Evolutionary conservation across 139 green algal genomes (phyloP).

Genomic region (Ettlia oleoabundans): DNA sequence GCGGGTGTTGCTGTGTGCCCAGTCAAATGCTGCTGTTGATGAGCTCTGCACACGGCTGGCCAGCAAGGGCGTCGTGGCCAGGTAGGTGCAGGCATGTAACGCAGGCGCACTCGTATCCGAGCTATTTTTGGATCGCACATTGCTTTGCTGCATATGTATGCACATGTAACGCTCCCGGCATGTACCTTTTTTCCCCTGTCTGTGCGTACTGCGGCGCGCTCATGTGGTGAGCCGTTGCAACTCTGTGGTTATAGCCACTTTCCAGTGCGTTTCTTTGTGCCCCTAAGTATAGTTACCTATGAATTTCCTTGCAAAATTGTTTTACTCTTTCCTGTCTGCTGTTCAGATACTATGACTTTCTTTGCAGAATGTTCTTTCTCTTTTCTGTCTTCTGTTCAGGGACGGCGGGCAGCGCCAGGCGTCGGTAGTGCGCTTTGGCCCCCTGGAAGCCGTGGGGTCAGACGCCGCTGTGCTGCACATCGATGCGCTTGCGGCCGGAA

Average conservation of each 20-base stretch:
- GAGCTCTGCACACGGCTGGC: conserved; percentile 92
- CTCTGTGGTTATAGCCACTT: too few species aligned
- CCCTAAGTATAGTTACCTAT: too few species aligned
- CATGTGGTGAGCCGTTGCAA: too few species aligned
- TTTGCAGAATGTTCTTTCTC: background rate
- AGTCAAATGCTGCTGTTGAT: conserved; percentile 93
- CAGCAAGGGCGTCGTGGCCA: conserved; percentile 61
- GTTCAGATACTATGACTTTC: background rate
- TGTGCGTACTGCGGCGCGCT: too few species aligned
- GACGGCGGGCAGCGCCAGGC: conserved; percentile 4
- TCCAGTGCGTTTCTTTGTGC: too few species aligned
- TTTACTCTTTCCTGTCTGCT: background rate
- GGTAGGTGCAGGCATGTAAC: background rate
- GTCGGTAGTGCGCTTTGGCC: conserved; percentile 50
- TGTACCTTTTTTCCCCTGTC: too few species aligned
- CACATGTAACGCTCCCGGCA: too few species aligned
- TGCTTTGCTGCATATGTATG: too few species aligned
- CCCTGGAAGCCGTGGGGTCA: conserved; percentile 47
- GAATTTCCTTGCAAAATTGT: too few species aligned
- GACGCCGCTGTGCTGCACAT: conserved; percentile 45
- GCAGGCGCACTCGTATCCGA: background rate
- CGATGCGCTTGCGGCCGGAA: conserved; percentile 30
- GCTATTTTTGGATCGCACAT: too few species aligned
- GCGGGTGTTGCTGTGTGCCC: conserved; percentile 92
- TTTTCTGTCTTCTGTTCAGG: background rate